Evolutionary conservation across 768 basidiomycete genomes (phyloP).

Genomic region (Rhodocollybia butyracea): DNA sequence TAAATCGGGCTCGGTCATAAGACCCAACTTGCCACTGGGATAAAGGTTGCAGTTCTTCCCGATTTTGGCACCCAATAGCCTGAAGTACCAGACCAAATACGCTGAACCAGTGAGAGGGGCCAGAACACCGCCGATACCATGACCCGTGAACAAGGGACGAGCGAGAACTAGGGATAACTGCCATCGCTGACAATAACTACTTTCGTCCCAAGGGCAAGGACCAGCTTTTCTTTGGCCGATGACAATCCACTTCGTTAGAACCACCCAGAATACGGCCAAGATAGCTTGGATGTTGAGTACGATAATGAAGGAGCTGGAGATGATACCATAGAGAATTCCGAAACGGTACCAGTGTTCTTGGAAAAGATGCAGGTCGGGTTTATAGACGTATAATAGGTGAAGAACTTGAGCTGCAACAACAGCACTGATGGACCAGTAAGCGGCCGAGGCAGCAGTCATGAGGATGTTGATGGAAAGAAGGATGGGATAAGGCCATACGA

Average conservation of each 20-base stretch:
- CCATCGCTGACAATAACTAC: constrained; percentile 48
- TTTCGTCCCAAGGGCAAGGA: constrained; percentile 42
- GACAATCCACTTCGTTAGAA: constrained; percentile 40
- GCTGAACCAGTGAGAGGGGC: constrained; percentile 36
- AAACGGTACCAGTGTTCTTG: constrained; percentile 35
- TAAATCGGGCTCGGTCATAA: constrained; percentile 48
- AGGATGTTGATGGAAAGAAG: constrained; percentile 27
- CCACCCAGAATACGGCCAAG: constrained; percentile 36
- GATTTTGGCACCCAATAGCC: constrained; percentile 41
- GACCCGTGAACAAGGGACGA: constrained; percentile 35
- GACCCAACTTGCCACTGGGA: constrained; percentile 35
- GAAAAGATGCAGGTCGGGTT: constrained; percentile 30
- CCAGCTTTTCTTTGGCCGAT: constrained; percentile 38
- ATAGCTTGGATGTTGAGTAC: constrained; percentile 36
- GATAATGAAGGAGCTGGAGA: constrained; percentile 35
- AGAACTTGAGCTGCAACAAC: constrained; percentile 25
- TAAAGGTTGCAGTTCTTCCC: constrained; percentile 39
- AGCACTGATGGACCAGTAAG: constrained; percentile 25
- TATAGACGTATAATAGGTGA: constrained; percentile 27
- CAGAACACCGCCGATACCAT: constrained; percentile 39
- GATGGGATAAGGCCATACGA: constrained; percentile 24
- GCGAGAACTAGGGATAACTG: constrained; percentile 41
- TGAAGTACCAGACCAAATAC: constrained; percentile 43
- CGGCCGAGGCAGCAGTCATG: constrained; percentile 23
- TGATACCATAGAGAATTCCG: constrained; percentile 35